Conservation (phyloP, 495 filamentous ascomycete genomes). For the Aspergillus bertholletiae region DNA sequence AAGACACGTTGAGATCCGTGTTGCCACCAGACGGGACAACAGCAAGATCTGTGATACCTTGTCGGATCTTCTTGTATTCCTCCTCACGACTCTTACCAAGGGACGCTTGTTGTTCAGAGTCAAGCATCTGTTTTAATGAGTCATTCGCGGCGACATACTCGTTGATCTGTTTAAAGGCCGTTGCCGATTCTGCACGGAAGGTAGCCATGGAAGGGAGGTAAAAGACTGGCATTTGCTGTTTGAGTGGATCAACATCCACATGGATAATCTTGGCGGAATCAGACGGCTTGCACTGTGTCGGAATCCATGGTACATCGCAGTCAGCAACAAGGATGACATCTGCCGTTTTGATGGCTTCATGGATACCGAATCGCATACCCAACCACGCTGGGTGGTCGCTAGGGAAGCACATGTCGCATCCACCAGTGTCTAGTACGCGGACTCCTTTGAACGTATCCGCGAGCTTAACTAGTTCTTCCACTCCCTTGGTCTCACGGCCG, state of each 20-base stretch:
- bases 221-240: slow-evolving; percentile 81
- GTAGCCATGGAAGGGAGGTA: slow-evolving; percentile 72
- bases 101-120: slow-evolving; percentile 38
- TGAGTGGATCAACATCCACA: slow-evolving; percentile 82
- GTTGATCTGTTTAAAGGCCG: slow-evolving; percentile 69
- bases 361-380: slow-evolving; percentile 72
- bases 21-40: slow-evolving; percentile 48
- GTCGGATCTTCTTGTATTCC: slow-evolving; percentile 57
- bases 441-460: slow-evolving; percentile 76
- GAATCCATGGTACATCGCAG: slow-evolving; percentile 78
- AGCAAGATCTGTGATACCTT: slow-evolving; percentile 54
- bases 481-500: slow-evolving; percentile 69
- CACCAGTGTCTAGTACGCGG: slow-evolving; percentile 83
- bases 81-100: slow-evolving; percentile 56
- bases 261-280: slow-evolving; percentile 67
- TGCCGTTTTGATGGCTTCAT: slow-evolving; percentile 69
- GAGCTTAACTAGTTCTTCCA: slow-evolving; percentile 69
- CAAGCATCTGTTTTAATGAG: slow-evolving; percentile 42
- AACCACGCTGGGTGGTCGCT: slow-evolving; percentile 71
- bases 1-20: slow-evolving; percentile 66
- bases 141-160: slow-evolving; percentile 48
- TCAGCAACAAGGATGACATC: slow-evolving; percentile 86
- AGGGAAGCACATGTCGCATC: slow-evolving; percentile 95
- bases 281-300: slow-evolving; percentile 54
- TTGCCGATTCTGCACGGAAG: slow-evolving; percentile 72